A percentile compares a stretch with the other conserved stretches of the same genome.
phyloP scores from a whole-genome alignment of 306 rosid genomes.

The Quercus agrifolia region DNA sequence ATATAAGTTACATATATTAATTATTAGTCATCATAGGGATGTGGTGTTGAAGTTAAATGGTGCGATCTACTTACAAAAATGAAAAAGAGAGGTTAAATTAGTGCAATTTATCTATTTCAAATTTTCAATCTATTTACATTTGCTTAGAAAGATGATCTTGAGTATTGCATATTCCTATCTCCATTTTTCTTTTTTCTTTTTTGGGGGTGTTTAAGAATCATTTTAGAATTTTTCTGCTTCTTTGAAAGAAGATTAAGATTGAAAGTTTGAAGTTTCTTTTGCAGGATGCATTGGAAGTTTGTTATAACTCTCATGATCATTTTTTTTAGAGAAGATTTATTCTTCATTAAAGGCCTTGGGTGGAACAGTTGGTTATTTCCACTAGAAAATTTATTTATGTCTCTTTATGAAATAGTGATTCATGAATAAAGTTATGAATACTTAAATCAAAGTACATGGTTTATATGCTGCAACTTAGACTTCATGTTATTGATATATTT shows the following conservation, averaged over 20 bases:
- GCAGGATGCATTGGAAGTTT: background rate
- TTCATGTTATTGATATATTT: too few relatives aligned
- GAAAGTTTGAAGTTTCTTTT: background rate
- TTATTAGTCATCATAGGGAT: background rate
- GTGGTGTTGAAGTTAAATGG: background rate
- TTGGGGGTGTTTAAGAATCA: background rate
- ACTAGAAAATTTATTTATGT: too few relatives aligned
- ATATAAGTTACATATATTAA: too few relatives aligned
- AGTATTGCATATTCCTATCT: background rate
- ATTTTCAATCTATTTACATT: background rate
- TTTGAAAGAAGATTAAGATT: background rate
- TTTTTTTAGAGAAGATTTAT: background rate
- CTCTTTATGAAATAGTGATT: too few relatives aligned
- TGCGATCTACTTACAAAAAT: too few relatives aligned
- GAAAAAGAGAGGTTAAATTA: background rate
- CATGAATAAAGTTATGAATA: too few relatives aligned
- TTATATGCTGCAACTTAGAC: too few relatives aligned
- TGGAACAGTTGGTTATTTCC: too few relatives aligned
- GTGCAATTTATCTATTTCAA: background rate
- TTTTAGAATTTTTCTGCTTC: background rate
- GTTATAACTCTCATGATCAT: background rate
- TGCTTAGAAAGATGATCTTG: background rate
- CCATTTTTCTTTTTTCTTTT: background rate
- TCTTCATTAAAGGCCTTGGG: too few relatives aligned
- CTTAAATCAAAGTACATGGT: too few relatives aligned